A percentile compares a stretch with the other conserved stretches of the same genome.
phyloP scores from a whole-genome alignment of 2,329 filamentous ascomycete genomes.

The Elsinoe australis region DNA sequence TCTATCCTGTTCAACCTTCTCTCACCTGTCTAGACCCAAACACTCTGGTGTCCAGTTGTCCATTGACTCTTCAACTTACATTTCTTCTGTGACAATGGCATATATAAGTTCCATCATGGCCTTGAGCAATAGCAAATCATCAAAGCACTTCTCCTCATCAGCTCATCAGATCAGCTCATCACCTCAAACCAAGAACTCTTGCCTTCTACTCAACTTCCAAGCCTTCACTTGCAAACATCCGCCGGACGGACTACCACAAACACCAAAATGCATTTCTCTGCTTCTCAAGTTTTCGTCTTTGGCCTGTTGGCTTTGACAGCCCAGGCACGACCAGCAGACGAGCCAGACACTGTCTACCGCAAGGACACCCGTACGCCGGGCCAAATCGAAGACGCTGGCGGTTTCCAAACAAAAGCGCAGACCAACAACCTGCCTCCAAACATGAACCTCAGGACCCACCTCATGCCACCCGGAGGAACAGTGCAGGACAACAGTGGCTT shows the following conservation, averaged over 20 bases:
- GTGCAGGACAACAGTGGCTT: slow-evolving; percentile 1
- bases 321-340: neutral
- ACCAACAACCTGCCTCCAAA: neutral
- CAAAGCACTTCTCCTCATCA: too few relatives aligned
- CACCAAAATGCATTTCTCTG: too few relatives aligned
- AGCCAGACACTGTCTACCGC: neutral
- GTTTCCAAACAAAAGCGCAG: neutral
- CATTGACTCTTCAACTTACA: neutral
- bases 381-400: neutral
- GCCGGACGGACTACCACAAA: too few relatives aligned
- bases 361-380: neutral
- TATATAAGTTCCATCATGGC: neutral
- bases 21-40: too few relatives aligned
- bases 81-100: neutral
- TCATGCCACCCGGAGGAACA: neutral
- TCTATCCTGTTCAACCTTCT: neutral
- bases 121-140: neutral
- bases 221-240: too few relatives aligned
- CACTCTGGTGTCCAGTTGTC: too few relatives aligned
- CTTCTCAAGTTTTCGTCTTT: too few relatives aligned
- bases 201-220: too few relatives aligned
- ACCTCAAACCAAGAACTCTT: neutral
- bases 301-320: too few relatives aligned
- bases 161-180: too few relatives aligned
- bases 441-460: slow-evolving; percentile 1